phyloP scores from a whole-genome alignment of 2,329 filamentous ascomycete species.

The Cladosporium sp. region DNA sequence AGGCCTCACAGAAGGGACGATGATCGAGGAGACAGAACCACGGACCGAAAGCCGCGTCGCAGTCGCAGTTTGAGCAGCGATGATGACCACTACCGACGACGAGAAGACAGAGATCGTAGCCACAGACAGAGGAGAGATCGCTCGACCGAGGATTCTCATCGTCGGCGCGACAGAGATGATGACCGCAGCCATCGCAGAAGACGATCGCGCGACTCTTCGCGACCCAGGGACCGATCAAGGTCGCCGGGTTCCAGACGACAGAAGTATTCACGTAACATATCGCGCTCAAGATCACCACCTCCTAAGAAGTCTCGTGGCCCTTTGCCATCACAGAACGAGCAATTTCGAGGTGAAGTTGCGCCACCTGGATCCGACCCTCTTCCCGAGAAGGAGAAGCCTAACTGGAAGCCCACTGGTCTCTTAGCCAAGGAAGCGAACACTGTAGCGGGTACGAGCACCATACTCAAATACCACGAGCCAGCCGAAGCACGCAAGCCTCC shows the following conservation, averaged over 20 bases:
- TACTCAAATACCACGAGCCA: conserved; percentile 95
- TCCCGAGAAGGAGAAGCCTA: conserved; percentile 76
- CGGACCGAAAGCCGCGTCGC: conserved; percentile 13
- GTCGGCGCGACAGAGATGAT: conserved; percentile 11
- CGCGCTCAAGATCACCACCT: conserved; percentile 28
- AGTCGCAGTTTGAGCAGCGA: conserved; percentile 12
- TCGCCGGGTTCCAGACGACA: conserved; percentile 32
- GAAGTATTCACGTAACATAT: conserved; percentile 26
- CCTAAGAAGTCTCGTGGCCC: conserved; percentile 39
- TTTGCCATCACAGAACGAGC: conserved; percentile 44
- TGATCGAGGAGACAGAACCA: neutral
- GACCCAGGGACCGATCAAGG: conserved; percentile 20
- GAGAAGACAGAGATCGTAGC: conserved; percentile 12
- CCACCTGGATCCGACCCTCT: conserved; percentile 20
- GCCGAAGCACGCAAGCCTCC: conserved; percentile 86
- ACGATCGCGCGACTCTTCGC: conserved; percentile 21
- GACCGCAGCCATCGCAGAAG: conserved; percentile 22
- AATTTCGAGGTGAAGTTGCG: conserved; percentile 33
- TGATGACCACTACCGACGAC: conserved; percentile 1
- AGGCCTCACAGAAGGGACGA: conserved; percentile 10
- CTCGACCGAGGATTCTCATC: conserved; percentile 2
- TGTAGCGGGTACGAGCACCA: conserved; percentile 69
- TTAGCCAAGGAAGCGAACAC: conserved; percentile 86
- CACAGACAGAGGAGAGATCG: neutral
- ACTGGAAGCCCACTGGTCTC: conserved; percentile 74